These are phyloP conservation scores for Annulohypoxylon bovei DNA, from an alignment of 495 filamentous ascomycete genomes.

Conservation along the genomic window DNA sequence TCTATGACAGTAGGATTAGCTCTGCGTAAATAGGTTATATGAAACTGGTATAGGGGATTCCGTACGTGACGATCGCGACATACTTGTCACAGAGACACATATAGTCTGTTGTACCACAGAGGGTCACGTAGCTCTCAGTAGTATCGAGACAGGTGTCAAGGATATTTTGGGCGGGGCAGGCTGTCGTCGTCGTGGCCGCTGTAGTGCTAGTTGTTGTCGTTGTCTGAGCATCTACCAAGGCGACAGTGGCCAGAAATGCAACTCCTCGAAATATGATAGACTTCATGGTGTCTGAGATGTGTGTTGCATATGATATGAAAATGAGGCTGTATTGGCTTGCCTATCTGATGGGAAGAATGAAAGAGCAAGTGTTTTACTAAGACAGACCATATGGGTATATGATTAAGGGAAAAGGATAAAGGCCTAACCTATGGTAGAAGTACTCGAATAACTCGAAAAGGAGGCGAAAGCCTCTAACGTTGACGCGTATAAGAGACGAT, in stretches of 20 bases:
- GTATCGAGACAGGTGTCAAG: constrained; percentile 55
- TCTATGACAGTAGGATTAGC: constrained; percentile 33
- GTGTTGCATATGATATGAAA: background rate
- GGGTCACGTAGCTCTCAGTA: constrained; percentile 51
- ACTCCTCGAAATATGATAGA: constrained; percentile 43
- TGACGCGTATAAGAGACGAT: constrained; percentile 38
- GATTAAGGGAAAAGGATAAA: background rate
- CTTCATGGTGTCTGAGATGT: constrained; percentile 48
- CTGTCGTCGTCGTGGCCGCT: constrained; percentile 4
- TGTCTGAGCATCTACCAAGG: constrained; percentile 20
- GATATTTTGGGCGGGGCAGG: constrained; percentile 56
- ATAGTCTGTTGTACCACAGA: constrained; percentile 51
- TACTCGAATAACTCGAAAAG: constrained; percentile 22
- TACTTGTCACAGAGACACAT: constrained; percentile 53
- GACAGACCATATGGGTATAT: background rate
- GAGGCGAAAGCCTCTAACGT: background rate
- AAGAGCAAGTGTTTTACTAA: background rate
- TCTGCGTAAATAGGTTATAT: constrained; percentile 1
- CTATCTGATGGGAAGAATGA: background rate
- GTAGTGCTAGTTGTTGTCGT: background rate
- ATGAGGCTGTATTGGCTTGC: background rate
- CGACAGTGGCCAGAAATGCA: constrained; percentile 46
- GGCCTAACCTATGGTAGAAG: background rate
- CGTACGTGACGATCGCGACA: constrained; percentile 52
- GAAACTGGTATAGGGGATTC: background rate